Evolutionary conservation across 164 flowering plant species (phyloP).

Genomic region (Nymphaea colorata): DNA sequence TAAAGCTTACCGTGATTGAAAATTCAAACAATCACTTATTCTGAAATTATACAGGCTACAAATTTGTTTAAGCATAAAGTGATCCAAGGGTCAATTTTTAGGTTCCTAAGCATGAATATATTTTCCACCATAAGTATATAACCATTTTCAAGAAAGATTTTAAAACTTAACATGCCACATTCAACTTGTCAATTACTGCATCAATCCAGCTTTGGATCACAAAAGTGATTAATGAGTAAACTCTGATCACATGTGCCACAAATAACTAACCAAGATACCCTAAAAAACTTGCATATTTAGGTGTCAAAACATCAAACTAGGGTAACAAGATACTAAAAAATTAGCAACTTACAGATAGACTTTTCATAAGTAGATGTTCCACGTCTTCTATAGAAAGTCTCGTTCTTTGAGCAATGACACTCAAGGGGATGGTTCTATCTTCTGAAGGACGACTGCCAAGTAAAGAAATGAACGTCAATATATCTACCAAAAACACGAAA

Average conservation of each 20-base stretch:
- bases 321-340: too few species aligned
- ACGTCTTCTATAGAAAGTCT: constrained; percentile 82
- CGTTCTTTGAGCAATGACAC: constrained; percentile 73
- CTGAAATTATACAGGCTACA: too few species aligned
- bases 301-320: not conserved
- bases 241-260: not conserved
- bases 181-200: not conserved
- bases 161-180: too few species aligned
- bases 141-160: too few species aligned
- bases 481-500: not conserved
- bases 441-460: constrained; percentile 68
- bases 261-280: not conserved
- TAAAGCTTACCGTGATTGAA: too few species aligned
- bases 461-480: constrained; percentile 8
- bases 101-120: too few species aligned
- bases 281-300: too few species aligned
- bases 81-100: too few species aligned
- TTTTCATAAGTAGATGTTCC: constrained; percentile 93
- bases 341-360: constrained; percentile 69
- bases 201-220: not conserved
- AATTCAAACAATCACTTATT: too few species aligned
- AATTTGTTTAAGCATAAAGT: too few species aligned
- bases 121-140: too few species aligned
- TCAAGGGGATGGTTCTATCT: constrained; percentile 81
- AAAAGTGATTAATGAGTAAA: not conserved